Evolutionary conservation across 805 yeast species (phyloP).

Genomic region (Dipodascus albidus): DNA sequence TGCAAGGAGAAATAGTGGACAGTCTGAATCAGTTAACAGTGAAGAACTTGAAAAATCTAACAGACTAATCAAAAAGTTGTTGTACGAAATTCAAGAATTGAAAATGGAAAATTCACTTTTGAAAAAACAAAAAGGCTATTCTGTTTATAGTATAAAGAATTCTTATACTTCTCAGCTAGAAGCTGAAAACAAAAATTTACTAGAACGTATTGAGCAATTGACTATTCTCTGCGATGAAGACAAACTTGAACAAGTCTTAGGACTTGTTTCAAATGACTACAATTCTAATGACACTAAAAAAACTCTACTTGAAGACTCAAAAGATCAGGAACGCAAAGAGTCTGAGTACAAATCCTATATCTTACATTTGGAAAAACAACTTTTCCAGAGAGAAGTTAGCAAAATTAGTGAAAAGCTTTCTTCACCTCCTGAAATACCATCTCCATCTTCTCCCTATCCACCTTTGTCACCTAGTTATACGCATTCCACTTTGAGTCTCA

Average conservation of each 20-base stretch:
- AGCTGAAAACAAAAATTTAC: constrained; percentile 54
- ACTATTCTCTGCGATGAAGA: constrained; percentile 44
- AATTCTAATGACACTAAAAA: no score
- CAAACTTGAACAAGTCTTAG: constrained; percentile 36
- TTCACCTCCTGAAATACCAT: background rate
- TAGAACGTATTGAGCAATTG: constrained; percentile 59
- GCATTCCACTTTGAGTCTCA: background rate
- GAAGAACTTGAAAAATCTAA: constrained; percentile 32
- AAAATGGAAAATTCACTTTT: constrained; percentile 30
- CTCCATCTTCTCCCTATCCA: background rate
- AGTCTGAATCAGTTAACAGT: background rate
- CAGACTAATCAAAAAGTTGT: constrained; percentile 43
- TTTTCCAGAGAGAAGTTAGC: constrained; percentile 23
- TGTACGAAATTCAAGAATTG: constrained; percentile 48
- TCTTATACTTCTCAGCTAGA: constrained; percentile 33
- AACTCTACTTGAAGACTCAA: background rate
- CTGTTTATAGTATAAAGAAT: constrained; percentile 14
- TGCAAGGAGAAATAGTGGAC: constrained; percentile 36
- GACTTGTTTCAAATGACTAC: no score
- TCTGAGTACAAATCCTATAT: constrained; percentile 40
- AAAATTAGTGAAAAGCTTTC: background rate
- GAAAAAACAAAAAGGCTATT: background rate
- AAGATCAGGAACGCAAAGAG: background rate
- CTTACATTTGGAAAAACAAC: constrained; percentile 43
- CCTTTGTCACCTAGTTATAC: background rate